Evolutionary conservation across 1,139 yeast genomes (phyloP), one percentile per base, ranked within the genome.

Genomic region (Kodamaea suecica): DNA sequence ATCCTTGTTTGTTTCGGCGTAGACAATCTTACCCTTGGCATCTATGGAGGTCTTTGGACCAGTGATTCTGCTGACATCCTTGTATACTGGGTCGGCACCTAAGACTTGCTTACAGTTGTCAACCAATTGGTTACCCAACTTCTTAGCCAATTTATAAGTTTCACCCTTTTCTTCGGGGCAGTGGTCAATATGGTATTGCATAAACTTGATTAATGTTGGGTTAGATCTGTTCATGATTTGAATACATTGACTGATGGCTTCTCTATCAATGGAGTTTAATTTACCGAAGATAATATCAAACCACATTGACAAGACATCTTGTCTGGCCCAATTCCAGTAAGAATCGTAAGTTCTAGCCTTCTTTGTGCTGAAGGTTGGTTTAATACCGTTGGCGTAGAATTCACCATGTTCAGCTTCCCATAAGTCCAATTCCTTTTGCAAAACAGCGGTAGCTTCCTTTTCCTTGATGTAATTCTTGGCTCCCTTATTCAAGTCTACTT

Each of bases 271-370:
- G 40, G 87, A 82, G 31, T 82, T 80, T 50, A 92, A 76, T 48
- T 86, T 83, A 57, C 98, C 98, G 61, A 92, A 94, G 53, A 92
- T 87, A 53, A 92, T 87, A 65, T 92, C 97, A 59, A 78, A 92
- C 70, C 87, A 92, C 88, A 92, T 84, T 35, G 90, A 80, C 50
- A 92, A 70, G 43, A 94, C 85, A 61, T 94, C 96, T 70, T 92
- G 98, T 66, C 97, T 85, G 30, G 97, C 97, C 98, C 98, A 92
- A 66, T 94, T 94, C 98, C 98, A 92, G 65, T 90, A 88, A 17
- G 97, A 88, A 64, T 92, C 97, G 62, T 92, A 92, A 36, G 84
- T 80, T 71, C 98, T 85, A 26, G 97, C 95, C 70, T 92, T 92
- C 67, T 84, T 76, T 43, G 94, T 75, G 28, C 95, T 85, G 69